Evolutionary conservation across 345 rosid genomes (phyloP), one percentile per base, ranked within the genome.

Genomic region (Brassica napus): DNA sequence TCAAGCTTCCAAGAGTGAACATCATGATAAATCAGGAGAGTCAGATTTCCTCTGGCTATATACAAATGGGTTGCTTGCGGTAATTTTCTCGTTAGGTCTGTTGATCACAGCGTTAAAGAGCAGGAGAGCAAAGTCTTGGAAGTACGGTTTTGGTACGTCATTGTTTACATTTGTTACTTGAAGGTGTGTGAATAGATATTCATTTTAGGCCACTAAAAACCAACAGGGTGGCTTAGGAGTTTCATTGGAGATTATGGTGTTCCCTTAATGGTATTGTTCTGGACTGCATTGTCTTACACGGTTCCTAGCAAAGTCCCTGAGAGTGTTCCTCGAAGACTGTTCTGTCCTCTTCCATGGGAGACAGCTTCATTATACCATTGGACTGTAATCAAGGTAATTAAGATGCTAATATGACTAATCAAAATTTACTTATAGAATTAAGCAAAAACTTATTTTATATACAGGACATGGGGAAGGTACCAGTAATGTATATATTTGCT

Each of bases 311-410:
- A 71, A 65, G 84, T 86, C 68, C 89, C 86, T 42, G 3, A 77
- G 72, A 89, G 82, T 14, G 92, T 94, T 64, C 98, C 98, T 9
- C 81, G 95, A 34, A 90, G 94, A 82, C 82, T 94, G 31, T 75
- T 79, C 55, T 77, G 87, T 81, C 97, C 98, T 67, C 92, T 91
- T 76, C 91, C 88, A n/a, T 94, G 94, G 97, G 94, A 94, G 58
- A 70, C 91, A 60, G 82, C 79, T 52, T 87, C 98, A 12, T 52
- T 87, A 54, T 26, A 86, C 15, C 98, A 94, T 60, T 94, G 98
- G 98, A 90, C 95, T n/a, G 94, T 91, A 31, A 60, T 90, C 35
- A 84, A 82, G 88, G 98, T 90, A 86, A 28, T 28, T 28, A 28
- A 55, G 44, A 59, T 47, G 1, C n/a, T 42, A 11, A 16, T 49